Conservation (phyloP, 257 asterid genomes). For the Rehmannia glutinosa region DNA sequence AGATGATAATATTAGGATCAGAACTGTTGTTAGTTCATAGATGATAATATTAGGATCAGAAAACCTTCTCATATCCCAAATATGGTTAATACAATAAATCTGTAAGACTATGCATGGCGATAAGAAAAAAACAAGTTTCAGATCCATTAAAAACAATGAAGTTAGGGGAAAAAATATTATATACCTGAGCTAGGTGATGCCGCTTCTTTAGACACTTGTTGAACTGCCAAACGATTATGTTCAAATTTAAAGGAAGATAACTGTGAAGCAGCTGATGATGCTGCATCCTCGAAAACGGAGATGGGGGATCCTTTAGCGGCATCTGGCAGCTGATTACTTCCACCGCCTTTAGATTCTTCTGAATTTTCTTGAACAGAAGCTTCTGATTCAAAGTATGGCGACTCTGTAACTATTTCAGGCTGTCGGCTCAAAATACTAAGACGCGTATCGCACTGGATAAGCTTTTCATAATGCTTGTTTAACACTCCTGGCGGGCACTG, state of each 20-base stretch:
- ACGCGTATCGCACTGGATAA: constrained; percentile 65
- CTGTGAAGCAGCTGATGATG: constrained; percentile 42
- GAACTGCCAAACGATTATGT: constrained; percentile 27
- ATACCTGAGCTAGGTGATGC: constrained; percentile 74
- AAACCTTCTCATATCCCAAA: neutral
- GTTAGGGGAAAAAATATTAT: neutral
- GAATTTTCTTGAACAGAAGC: constrained; percentile 36
- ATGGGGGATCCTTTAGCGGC: constrained; percentile 35
- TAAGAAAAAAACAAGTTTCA: neutral
- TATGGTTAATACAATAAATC: neutral
- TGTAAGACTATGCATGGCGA: neutral
- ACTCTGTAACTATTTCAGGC: constrained; percentile 43
- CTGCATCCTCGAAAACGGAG: constrained; percentile 37
- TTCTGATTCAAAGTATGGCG: constrained; percentile 55
- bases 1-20: too few relatives aligned
- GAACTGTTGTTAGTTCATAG: too few relatives aligned
- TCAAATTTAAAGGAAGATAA: constrained; percentile 36
- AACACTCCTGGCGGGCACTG: constrained; percentile 66
- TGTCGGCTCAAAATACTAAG: constrained; percentile 60
- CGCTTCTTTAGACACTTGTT: constrained; percentile 33
- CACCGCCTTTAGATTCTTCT: constrained; percentile 37
- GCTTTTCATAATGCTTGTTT: constrained; percentile 77
- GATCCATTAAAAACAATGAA: neutral
- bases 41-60: neutral
- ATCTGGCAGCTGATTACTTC: constrained; percentile 21